Evolutionary conservation across 768 basidiomycete species (phyloP), one percentile per base, ranked within the genome.

Genomic region (Hebeloma cylindrosporum): DNA sequence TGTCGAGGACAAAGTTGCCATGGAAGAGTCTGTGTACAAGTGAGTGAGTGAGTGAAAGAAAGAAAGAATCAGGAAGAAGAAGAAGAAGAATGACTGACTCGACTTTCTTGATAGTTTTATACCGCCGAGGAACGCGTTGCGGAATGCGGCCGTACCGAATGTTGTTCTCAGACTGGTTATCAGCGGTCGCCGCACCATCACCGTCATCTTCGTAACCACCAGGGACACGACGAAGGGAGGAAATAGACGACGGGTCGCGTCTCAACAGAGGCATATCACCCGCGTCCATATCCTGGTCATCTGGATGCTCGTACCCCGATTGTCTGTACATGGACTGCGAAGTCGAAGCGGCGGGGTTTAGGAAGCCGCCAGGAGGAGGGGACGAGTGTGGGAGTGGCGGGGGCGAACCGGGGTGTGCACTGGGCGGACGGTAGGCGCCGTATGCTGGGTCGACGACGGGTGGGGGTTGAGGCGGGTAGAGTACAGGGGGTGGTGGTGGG

Each of bases 61-160:
- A 11, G 7, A 11, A 22, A 16, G 18, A 42, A 20, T 8, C 11
- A 42, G 18, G 30, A 36, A 20, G 35, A 10, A 2, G 7, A 13
- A 21, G 9, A 9, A 25, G 30, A 45, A 46, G 13, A n/a, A 20
- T 7, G 13, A 78, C 81, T 71, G 53, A 85, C 79, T 88, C 88
- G 54, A 95, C 88, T 60, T 82, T 83, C 72, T 96, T 97, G 62
- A 93, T 82, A 0, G 94, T 98, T 74, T 94, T 95, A 73, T 93
- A 83, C 40, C 94, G 70, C 36, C 95, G 70, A 0, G 92, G 86
- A 1, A 96, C 88, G 17, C 93, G 77, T 59, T 93, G 90, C 0
- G 95, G 94, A 46, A 96, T 93, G 8, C 85, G 72, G 0, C 95
- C 94, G 60, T 95, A 97, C 14, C 91, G 75, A 45, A 89, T 88